Conservation (phyloP, 1,284 basidiomycete genomes). For the Ganoderma multipileum region DNA sequence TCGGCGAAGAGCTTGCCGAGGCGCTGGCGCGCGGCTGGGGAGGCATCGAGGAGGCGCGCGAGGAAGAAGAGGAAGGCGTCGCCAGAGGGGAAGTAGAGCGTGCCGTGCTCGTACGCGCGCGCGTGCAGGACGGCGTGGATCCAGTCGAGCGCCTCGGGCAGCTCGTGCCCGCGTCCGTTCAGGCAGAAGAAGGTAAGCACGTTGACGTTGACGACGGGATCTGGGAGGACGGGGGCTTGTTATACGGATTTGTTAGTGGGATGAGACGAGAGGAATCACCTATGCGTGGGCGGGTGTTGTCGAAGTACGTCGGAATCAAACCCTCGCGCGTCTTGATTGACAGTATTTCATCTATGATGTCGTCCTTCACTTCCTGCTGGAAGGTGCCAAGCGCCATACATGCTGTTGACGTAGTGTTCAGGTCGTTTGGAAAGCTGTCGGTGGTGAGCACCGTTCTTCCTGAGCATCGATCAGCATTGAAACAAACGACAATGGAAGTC, state of each 20-base stretch:
- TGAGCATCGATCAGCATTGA: not conserved
- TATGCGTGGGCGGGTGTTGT: constrained; percentile 5
- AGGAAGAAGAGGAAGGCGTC: constrained; percentile 64
- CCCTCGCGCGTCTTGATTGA: not conserved
- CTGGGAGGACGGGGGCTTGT: constrained; percentile 1
- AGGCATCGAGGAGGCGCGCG: constrained; percentile 50
- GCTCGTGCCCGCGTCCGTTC: constrained; percentile 51
- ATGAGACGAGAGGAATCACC: constrained; percentile 50
- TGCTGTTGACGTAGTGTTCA: constrained; percentile 40
- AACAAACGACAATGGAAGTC: not conserved
- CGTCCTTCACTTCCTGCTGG: not conserved
- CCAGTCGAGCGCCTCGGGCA: constrained; percentile 52
- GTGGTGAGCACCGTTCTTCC: not conserved
- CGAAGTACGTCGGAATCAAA: constrained; percentile 4
- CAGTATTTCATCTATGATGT: constrained; percentile 10
- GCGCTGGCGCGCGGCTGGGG: constrained; percentile 44
- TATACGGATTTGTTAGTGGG: not conserved
- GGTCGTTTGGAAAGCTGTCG: constrained; percentile 46
- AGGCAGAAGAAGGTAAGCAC: constrained; percentile 52
- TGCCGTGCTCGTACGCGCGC: constrained; percentile 46
- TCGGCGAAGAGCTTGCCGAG: constrained; percentile 45
- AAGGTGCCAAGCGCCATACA: not conserved
- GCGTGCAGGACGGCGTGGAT: constrained; percentile 50
- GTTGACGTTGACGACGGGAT: constrained; percentile 55
- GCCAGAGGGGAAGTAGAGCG: constrained; percentile 60